Base-by-base conservation (phyloP, 2,329 filamentous ascomycete species). In the Sordariomycetes sp. region DNA sequence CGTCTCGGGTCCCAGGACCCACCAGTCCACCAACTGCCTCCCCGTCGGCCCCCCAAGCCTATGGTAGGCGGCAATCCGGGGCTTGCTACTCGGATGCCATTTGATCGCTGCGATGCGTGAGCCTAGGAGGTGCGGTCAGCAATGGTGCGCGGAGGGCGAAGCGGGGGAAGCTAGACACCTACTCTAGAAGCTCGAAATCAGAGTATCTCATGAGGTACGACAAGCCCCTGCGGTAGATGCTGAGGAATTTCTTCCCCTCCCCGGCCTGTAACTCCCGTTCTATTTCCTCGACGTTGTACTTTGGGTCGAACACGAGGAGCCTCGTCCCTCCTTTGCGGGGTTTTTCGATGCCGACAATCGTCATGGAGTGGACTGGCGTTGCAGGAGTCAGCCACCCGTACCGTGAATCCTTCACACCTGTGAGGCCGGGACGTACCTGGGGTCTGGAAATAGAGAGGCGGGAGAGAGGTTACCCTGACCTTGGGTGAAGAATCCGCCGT, bases 361-460 rank as follows among this genome's bases (percentile, higher is more conserved):
- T 96, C 75, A 96, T 78, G 1, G 92, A 97, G 69, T 97, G 93
- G 2, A 91, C 90, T 79, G 28, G 40, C 34, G 18, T 22, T 4
- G 25, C 7, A 57, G 18, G 16, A 34, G 28, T 22, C 20, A 5
- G 16, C 7, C 22, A 16, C 11, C 20, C 40, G n/a, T 32, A 8
- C 8, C 28, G 8, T 25, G 14, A 46, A 32, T 50, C 18, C 10
- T 16, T 10, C n/a, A 16, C 40, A 11, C 25, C n/a, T n/a, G 14
- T 2, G 28, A 10, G 20, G 43, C 12, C 28, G 8, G 54, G 34
- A 62, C 70, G 60, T 73, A 84, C 85, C 87, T 62, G 85, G 83
- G 64, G 94, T 89, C 68, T 97, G 93, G 61, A 96, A 85, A 71
- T 97, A 97, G 48, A 97, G 86, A 0, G 94, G 92, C 46, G 93